Conservation (phyloP, 495 filamentous ascomycete species). For the Penicillium subrubescens region DNA sequence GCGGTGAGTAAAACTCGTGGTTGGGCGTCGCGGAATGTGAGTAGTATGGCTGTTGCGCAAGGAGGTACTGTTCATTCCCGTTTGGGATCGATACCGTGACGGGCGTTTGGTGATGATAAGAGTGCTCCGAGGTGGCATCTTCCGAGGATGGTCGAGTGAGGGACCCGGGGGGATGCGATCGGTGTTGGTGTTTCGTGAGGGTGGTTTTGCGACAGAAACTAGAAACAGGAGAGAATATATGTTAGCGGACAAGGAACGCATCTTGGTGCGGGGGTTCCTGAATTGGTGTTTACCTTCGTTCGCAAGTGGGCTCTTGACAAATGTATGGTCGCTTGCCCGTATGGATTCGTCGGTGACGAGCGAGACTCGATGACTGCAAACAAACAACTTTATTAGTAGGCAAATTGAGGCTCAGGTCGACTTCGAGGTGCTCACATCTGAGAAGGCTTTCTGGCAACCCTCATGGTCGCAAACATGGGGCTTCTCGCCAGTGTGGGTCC, state of each 20-base stretch:
- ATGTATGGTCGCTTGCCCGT: conserved; percentile 85
- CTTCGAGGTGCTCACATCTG: conserved; percentile 63
- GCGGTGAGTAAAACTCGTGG: conserved; percentile 44
- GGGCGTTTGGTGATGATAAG: conserved; percentile 36
- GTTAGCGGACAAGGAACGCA: not conserved
- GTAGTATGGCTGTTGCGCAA: conserved; percentile 45
- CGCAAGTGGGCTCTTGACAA: conserved; percentile 75
- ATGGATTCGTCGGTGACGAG: conserved; percentile 84
- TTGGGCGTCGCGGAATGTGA: conserved; percentile 38
- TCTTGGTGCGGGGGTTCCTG: not conserved
- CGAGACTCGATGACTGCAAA: conserved; percentile 78
- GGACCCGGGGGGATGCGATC: conserved; percentile 66
- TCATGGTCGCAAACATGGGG: conserved; percentile 79
- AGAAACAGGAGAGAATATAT: conserved; percentile 11
- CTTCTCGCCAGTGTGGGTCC: conserved; percentile 89
- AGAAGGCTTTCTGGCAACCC: conserved; percentile 84
- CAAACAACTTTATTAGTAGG: not conserved
- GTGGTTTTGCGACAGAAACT: conserved; percentile 91
- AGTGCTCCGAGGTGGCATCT: conserved; percentile 45
- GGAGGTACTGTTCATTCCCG: conserved; percentile 43
- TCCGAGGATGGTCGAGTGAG: conserved; percentile 46
- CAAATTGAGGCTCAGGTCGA: not conserved
- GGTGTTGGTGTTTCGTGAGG: conserved; percentile 78
- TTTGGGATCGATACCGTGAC: conserved; percentile 34
- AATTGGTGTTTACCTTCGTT: conserved; percentile 64